These are phyloP conservation scores for Thielaviopsis cerberus DNA, from an alignment of 2,329 filamentous ascomycete genomes.

Conservation along the genomic window DNA sequence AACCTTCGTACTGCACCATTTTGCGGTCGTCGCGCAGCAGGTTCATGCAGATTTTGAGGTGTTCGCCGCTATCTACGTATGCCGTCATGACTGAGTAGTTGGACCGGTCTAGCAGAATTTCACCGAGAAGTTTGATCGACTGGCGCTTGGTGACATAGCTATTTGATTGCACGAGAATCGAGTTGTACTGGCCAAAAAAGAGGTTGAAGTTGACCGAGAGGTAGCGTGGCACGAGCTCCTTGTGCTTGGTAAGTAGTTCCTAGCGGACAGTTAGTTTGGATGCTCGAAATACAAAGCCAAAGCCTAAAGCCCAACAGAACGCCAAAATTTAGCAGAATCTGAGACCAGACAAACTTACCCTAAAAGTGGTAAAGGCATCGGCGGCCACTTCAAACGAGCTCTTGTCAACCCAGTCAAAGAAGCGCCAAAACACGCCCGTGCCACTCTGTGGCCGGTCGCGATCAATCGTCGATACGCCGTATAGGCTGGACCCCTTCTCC, in stretches of 20 bases:
- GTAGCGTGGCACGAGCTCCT: slow-evolving; percentile 73
- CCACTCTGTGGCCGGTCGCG: slow-evolving; percentile 58
- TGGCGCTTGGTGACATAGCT: slow-evolving; percentile 97
- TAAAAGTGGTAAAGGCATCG: slow-evolving; percentile 93
- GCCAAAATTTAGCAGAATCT: not conserved
- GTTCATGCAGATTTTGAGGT: slow-evolving; percentile 98
- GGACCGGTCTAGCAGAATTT: slow-evolving; percentile 80
- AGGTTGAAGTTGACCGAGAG: slow-evolving; percentile 76
- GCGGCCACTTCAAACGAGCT: slow-evolving; percentile 92
- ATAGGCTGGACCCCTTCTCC: slow-evolving; percentile 49
- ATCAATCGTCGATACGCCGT: slow-evolving; percentile 61
- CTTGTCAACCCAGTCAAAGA: slow-evolving; percentile 94
- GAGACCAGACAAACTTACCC: slow-evolving; percentile 34
- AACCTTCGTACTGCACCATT: slow-evolving; percentile 98
- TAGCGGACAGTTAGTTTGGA: slow-evolving; percentile 21
- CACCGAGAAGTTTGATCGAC: slow-evolving; percentile 90
- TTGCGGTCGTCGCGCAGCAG: slow-evolving; percentile 84
- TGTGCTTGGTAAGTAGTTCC: slow-evolving; percentile 90
- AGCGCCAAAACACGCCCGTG: slow-evolving; percentile 81
- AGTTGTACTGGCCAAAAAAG: slow-evolving; percentile 86
- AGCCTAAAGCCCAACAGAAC: no score
- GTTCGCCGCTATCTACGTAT: slow-evolving; percentile 87
- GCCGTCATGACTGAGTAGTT: slow-evolving; percentile 98
- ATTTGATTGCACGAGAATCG: slow-evolving; percentile 69
- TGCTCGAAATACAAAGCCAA: no score